phyloP scores from a whole-genome alignment of 208 protist genomes.

The Trypanosoma brucei region DNA sequence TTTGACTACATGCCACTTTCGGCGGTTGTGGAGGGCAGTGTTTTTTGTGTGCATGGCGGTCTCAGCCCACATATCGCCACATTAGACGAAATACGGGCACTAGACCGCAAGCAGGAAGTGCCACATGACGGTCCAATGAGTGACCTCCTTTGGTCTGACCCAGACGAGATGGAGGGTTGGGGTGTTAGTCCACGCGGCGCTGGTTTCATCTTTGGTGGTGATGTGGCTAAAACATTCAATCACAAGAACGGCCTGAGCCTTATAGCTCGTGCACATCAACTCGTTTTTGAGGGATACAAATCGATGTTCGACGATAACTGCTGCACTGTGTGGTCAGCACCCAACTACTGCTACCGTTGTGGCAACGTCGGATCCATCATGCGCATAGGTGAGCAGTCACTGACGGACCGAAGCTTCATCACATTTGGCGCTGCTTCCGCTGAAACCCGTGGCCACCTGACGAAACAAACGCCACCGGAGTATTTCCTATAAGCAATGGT shows the following conservation, averaged over 20 bases:
- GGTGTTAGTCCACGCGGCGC: conserved; percentile 82
- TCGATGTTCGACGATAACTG: conserved; percentile 90
- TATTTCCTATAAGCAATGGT: conserved; percentile 66
- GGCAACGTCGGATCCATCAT: conserved; percentile 94
- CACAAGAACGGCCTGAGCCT: conserved; percentile 81
- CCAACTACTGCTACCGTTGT: conserved; percentile 95
- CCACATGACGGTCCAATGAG: conserved; percentile 90
- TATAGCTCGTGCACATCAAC: conserved; percentile 88
- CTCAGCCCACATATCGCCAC: conserved; percentile 81
- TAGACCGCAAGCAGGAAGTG: conserved; percentile 88
- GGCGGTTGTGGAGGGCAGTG: conserved; percentile 81
- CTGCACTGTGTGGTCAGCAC: conserved; percentile 94
- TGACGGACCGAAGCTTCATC: conserved; percentile 62
- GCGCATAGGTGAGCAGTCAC: conserved; percentile 82
- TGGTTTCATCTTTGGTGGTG: conserved; percentile 83
- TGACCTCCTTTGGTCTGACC: conserved; percentile 89
- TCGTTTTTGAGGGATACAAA: conserved; percentile 93
- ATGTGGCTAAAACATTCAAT: conserved; percentile 77
- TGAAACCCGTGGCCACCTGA: conserved; percentile 73
- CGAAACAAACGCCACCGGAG: conserved; percentile 84
- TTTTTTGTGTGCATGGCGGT: conserved; percentile 94
- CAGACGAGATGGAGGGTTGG: conserved; percentile 89
- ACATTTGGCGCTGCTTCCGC: conserved; percentile 75
- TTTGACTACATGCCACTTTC: conserved; percentile 95
- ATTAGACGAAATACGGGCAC: conserved; percentile 79